Percentiles rank a stretch among this genome's conserved stretches.
These are phyloP conservation scores for Syzygium aqueum DNA, from an alignment of 345 rosid species.

Conservation along the genomic window DNA sequence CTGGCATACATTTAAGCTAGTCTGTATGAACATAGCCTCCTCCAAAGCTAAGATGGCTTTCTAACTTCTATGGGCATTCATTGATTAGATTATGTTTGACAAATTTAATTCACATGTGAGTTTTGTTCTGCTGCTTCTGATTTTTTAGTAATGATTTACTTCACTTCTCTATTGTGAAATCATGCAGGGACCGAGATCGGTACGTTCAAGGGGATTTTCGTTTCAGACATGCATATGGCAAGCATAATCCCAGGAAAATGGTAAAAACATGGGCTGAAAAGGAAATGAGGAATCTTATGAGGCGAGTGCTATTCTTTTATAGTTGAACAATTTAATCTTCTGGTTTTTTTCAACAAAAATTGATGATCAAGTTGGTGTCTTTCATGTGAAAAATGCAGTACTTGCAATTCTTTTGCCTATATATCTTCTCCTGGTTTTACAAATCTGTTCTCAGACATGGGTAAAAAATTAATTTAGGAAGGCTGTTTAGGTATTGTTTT, in stretches of 20 bases:
- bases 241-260: constrained; percentile 97
- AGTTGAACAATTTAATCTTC: not conserved
- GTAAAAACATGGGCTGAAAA: constrained; percentile 99
- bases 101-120: not conserved
- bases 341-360: not conserved
- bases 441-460: not conserved
- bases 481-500: not conserved
- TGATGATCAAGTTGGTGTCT: not conserved
- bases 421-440: not conserved
- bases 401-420: not conserved
- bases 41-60: not conserved
- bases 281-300: constrained; percentile 91
- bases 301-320: constrained; percentile 23
- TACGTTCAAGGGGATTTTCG: constrained; percentile 98
- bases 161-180: not conserved
- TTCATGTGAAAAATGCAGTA: not conserved
- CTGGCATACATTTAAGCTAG: not conserved
- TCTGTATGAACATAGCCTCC: not conserved
- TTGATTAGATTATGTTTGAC: not conserved
- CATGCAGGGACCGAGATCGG: constrained; percentile 79
- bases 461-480: not conserved
- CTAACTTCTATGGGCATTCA: not conserved
- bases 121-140: not conserved
- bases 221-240: constrained; percentile 86
- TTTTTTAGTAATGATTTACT: not conserved